Conservation (phyloP, 192 early-diverging fungal genomes). For the Chytriomyces sp. region DNA sequence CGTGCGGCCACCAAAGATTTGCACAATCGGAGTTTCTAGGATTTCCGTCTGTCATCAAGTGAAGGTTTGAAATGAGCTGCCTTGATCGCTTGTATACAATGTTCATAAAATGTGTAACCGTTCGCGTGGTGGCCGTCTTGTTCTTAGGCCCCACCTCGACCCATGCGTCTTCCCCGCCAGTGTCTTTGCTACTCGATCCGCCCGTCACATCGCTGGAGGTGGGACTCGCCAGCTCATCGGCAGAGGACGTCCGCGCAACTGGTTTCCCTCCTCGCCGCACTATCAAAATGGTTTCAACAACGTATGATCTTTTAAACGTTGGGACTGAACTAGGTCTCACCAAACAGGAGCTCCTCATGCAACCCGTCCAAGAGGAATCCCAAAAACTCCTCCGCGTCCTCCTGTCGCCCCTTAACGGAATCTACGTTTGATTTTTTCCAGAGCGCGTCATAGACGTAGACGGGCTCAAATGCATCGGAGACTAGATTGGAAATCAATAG, state of each 20-base stretch:
- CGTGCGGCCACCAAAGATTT: slow-evolving; percentile 83
- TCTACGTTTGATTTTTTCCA: slow-evolving; percentile 68
- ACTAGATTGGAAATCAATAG: background rate
- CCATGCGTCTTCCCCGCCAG: slow-evolving; percentile 61
- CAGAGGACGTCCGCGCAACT: background rate
- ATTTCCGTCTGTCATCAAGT: slow-evolving; percentile 55
- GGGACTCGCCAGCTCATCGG: background rate
- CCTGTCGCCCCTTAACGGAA: slow-evolving; percentile 86
- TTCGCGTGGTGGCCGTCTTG: slow-evolving; percentile 66
- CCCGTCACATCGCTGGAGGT: background rate
- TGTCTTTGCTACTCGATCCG: background rate
- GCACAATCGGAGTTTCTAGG: slow-evolving; percentile 75
- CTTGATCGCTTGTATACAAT: no score
- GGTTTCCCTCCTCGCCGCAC: slow-evolving; percentile 18
- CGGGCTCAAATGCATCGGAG: slow-evolving; percentile 76
- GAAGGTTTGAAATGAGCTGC: background rate
- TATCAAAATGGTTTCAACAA: background rate
- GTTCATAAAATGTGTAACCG: slow-evolving; percentile 33
- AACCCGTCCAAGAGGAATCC: slow-evolving; percentile 91
- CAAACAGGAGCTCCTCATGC: slow-evolving; percentile 79
- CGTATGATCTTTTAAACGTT: background rate
- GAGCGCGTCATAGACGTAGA: slow-evolving; percentile 90
- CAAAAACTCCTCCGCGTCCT: slow-evolving; percentile 97
- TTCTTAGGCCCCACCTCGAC: slow-evolving; percentile 89
- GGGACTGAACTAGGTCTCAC: slow-evolving; percentile 1